phyloP scores from a whole-genome alignment of 2,329 filamentous ascomycete genomes.

The Tympanopsis confertula region DNA sequence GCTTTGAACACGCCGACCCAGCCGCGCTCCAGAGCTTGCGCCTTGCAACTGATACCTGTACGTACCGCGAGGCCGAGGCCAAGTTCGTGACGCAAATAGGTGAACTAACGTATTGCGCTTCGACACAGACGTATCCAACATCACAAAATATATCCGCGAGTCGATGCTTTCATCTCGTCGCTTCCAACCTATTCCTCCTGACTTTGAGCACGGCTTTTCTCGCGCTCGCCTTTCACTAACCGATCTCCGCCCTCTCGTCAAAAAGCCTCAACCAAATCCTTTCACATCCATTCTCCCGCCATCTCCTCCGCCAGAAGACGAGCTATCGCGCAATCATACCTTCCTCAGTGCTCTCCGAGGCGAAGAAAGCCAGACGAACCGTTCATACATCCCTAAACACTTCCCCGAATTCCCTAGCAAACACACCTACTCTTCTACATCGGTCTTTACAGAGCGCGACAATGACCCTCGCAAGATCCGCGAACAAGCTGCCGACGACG shows the following conservation, averaged over 20 bases:
- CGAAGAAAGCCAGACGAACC: neutral
- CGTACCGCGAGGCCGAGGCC: constrained; percentile 9
- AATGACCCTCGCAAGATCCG: neutral
- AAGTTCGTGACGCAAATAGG: neutral
- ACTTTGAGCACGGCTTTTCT: constrained; percentile 42
- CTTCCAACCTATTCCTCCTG: constrained; percentile 39
- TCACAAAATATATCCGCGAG: constrained; percentile 35
- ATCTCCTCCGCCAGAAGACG: constrained; percentile 23
- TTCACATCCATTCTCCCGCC: constrained; percentile 18
- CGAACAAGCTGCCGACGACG: neutral
- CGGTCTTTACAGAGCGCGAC: neutral
- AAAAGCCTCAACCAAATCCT: constrained; percentile 10
- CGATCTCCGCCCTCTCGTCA: constrained; percentile 19
- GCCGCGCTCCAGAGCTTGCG: constrained; percentile 44
- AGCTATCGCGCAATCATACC: neutral
- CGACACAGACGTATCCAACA: no score
- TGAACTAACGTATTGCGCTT: neutral
- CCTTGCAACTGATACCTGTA: constrained; percentile 45
- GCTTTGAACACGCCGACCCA: constrained; percentile 41
- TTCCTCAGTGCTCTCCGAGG: neutral
- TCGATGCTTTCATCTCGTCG: constrained; percentile 47
- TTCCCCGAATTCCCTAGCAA: constrained; percentile 1
- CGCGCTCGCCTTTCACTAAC: constrained; percentile 20
- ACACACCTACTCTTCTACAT: neutral
- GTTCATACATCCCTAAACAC: neutral